These are phyloP conservation scores for Tillandsia leiboldiana DNA, from an alignment of 176 grass and related monocot genomes.

Conservation along the genomic window DNA sequence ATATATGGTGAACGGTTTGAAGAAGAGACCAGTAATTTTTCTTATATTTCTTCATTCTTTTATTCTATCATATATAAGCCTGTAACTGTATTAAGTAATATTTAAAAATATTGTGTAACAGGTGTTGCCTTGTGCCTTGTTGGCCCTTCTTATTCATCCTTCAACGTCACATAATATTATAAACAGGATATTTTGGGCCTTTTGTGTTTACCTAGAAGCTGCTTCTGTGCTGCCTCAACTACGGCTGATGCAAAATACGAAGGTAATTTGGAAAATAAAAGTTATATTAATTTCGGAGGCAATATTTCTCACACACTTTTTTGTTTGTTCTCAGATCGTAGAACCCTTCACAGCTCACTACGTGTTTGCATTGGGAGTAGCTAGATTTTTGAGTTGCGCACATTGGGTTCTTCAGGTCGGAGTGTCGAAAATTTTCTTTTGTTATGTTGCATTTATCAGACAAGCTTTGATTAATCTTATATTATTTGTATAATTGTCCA, in stretches of 20 bases:
- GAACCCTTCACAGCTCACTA: conserved; percentile 98
- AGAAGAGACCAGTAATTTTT: too few relatives aligned
- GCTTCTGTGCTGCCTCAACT: conserved; percentile 90
- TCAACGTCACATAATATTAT: conserved; percentile 82
- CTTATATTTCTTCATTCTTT: not conserved
- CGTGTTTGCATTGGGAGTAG: conserved; percentile 89
- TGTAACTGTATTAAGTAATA: not conserved
- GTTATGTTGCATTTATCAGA: too few relatives aligned
- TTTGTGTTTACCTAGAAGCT: conserved; percentile 96
- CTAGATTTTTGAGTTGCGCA: conserved; percentile 97
- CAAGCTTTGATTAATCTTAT: too few relatives aligned
- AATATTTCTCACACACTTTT: conserved; percentile 11
- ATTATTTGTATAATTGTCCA: too few relatives aligned
- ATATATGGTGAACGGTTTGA: too few relatives aligned
- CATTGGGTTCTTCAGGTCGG: conserved; percentile 97
- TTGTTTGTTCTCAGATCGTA: conserved; percentile 61
- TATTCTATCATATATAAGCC: not conserved
- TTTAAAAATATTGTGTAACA: conserved; percentile 27
- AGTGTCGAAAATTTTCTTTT: too few relatives aligned
- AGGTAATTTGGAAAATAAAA: conserved; percentile 34
- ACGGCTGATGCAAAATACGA: conserved; percentile 89
- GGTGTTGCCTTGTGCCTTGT: conserved; percentile 66
- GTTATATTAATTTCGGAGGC: conserved; percentile 9
- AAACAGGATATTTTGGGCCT: conserved; percentile 82
- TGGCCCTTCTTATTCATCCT: conserved; percentile 80